Conservation (phyloP, 352 stramenopile genomes). For the Heterotrichella gracilis region DNA sequence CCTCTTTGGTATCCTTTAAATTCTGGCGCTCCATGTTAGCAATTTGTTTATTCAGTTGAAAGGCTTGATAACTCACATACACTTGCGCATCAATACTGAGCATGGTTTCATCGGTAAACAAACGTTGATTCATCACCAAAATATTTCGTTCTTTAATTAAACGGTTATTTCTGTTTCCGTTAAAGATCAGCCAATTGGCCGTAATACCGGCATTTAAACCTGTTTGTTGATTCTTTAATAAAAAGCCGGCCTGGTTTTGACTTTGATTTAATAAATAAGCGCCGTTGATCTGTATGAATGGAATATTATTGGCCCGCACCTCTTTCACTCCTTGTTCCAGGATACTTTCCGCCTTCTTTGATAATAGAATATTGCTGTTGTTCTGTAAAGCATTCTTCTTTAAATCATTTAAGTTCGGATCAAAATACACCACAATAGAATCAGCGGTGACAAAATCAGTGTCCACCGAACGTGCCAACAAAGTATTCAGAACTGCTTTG, state of each 20-base stretch:
- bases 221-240: neutral
- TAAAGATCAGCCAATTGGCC: neutral
- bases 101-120: neutral
- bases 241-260: neutral
- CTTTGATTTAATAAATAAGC: neutral
- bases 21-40: neutral
- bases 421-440: neutral
- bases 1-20: neutral
- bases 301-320: neutral
- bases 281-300: neutral
- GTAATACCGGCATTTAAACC: neutral
- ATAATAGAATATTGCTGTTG: neutral
- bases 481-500: neutral
- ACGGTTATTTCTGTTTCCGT: neutral
- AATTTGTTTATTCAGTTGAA: neutral
- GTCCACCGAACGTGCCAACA: neutral
- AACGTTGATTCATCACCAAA: neutral
- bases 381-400: neutral
- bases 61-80: neutral
- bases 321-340: neutral
- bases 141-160: slow-evolving; percentile 1
- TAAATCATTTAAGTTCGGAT: neutral
- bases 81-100: neutral
- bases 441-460: neutral
- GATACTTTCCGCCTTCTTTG: neutral